Conservation (phyloP, 345 rosid species). For the Gossypium mustelinum region DNA sequence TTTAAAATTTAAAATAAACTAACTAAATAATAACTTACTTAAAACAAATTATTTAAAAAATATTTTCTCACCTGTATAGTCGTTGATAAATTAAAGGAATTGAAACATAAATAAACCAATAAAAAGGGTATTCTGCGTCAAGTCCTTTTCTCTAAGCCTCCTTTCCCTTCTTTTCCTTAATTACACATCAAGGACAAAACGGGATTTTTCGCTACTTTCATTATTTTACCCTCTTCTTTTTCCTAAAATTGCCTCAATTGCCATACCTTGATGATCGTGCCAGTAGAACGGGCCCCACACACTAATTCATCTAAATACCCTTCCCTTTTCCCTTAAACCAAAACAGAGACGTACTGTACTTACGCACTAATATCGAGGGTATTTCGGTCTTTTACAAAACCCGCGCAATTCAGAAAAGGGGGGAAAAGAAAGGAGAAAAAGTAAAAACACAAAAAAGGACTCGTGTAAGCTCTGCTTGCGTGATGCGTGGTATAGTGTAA, state of each 20-base stretch:
- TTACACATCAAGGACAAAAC: constrained; percentile 4
- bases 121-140: background rate
- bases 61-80: too few species aligned
- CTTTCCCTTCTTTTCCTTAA: background rate
- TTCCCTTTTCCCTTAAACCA: background rate
- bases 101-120: too few species aligned
- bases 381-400: background rate
- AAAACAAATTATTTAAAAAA: too few species aligned
- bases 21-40: too few species aligned
- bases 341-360: background rate
- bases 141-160: background rate
- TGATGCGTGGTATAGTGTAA: constrained; percentile 10
- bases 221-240: background rate
- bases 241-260: background rate
- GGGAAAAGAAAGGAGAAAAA: too few species aligned
- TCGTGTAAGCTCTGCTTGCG: constrained; percentile 11
- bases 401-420: background rate
- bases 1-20: too few species aligned
- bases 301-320: background rate
- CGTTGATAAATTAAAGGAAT: too few species aligned
- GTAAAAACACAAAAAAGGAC: background rate
- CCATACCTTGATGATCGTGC: background rate
- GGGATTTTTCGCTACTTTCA: too few species aligned
- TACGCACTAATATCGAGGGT: background rate
- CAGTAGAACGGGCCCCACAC: background rate